phyloP scores from a whole-genome alignment of 805 yeast genomes.

The Yarrowia sp. region DNA sequence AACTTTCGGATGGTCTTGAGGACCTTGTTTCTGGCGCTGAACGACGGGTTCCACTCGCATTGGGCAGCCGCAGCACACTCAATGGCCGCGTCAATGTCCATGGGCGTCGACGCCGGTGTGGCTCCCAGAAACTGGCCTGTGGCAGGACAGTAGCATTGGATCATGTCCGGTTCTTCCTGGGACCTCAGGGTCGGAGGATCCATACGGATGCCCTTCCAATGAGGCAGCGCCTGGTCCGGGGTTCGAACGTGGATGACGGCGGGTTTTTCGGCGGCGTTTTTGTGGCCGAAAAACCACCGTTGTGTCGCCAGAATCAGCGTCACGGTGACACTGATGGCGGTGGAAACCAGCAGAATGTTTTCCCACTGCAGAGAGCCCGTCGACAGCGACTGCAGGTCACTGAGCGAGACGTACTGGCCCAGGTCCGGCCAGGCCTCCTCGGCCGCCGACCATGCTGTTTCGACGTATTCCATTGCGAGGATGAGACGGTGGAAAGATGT shows the following conservation, averaged over 20 bases:
- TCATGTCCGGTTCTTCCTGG: constrained; percentile 66
- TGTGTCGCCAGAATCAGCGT: constrained; percentile 36
- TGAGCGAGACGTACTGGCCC: constrained; percentile 21
- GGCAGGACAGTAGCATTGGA: constrained; percentile 93
- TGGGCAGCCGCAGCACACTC: constrained; percentile 63
- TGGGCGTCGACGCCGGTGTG: constrained; percentile 65
- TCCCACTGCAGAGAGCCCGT: constrained; percentile 37
- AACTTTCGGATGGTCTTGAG: constrained; percentile 73
- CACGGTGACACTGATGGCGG: constrained; percentile 36
- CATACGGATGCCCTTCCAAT: constrained; percentile 89
- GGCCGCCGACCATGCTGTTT: constrained; percentile 34
- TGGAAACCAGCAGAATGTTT: constrained; percentile 34
- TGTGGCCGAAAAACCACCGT: constrained; percentile 35
- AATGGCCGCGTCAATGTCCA: constrained; percentile 75
- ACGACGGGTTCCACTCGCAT: constrained; percentile 58
- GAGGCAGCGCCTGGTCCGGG: constrained; percentile 82
- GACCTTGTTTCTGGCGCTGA: constrained; percentile 72
- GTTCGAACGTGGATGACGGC: constrained; percentile 53
- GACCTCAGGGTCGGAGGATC: constrained; percentile 66
- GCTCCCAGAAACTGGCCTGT: constrained; percentile 89
- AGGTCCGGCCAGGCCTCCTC: constrained; percentile 36
- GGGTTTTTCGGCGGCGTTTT: constrained; percentile 31
- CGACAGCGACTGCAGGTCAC: constrained; percentile 35
- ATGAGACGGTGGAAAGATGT: background rate
- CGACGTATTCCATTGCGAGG: constrained; percentile 33